Evolutionary conservation across 2,329 filamentous ascomycete species (phyloP), one percentile per base, ranked within the genome.

Genomic region (Alternaria novae-zelandiae): DNA sequence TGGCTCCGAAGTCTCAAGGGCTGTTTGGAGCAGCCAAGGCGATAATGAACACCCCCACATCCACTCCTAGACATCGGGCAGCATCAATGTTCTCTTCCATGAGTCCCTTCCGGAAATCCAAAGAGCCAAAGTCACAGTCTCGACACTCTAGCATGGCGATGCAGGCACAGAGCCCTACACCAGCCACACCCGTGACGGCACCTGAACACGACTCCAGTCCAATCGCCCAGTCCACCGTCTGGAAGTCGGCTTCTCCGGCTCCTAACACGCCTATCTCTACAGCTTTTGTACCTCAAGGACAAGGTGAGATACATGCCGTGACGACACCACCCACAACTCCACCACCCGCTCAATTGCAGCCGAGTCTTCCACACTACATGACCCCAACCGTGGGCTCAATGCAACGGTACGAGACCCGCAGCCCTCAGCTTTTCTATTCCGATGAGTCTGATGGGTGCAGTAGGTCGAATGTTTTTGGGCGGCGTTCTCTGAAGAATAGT

Each of bases 341-440:
- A 23, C 20, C 12, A 53, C 13, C 30, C n/a, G n/a, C n/a, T 44
- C 36, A 44, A 32, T 36, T n/a, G 15, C 53, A 15, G 41, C 32
- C 21, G 13, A 17, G 15, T 11, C 13, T 57, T 5, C 55, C 55
- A 21, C 44, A 25, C 21, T 50, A 57, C 55, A 49, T 57, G 55
- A 6, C 58, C 17, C 28, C 28, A 4, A 43, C 28, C 7, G 11
- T 10, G 21, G 44, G 23, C 32, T 51, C 30, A 25, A 23, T n/a
- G 6, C 43, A 36, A 25, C 44, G 15, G 15, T 32, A 25, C 17
- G 49, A 50, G n/a, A 51, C 49, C 17, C 20, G 12, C n/a, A 63
- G 55, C 13, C 55, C 60, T 10, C 20, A 30, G 25, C 44, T 63
- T 13, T 63, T 59, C 50, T 59, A 41, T 30, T 45, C 44, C 11